Evolutionary conservation across 164 flowering plant species (phyloP).

Genomic region (Cinnamomum chago): DNA sequence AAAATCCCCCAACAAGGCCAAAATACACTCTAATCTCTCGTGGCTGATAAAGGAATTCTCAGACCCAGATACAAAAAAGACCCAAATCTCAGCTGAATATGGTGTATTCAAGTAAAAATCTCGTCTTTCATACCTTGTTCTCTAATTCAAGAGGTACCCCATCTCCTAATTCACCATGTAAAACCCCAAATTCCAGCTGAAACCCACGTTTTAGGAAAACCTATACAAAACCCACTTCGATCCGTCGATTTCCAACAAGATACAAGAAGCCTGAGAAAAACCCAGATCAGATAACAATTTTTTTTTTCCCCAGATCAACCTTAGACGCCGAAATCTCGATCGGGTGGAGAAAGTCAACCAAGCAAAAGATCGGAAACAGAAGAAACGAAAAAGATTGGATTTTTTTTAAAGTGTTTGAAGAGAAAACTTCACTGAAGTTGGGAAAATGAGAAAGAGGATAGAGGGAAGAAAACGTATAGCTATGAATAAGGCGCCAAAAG

Average conservation of each 20-base stretch:
- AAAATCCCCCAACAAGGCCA: too few species aligned
- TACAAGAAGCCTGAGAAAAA: not conserved
- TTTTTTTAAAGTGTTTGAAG: not conserved
- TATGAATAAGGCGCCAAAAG: not conserved
- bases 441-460: not conserved
- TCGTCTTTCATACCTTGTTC: too few species aligned
- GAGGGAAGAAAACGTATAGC: not conserved
- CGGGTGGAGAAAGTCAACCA: not conserved
- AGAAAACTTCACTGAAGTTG: not conserved
- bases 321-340: not conserved
- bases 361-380: not conserved
- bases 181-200: not conserved
- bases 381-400: not conserved
- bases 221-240: too few species aligned
- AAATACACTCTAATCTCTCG: too few species aligned
- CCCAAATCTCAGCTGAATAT: too few species aligned
- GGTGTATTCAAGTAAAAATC: too few species aligned
- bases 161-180: not conserved
- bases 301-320: not conserved
- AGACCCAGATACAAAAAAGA: too few species aligned
- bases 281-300: not conserved
- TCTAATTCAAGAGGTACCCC: not conserved
- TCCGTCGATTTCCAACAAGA: too few species aligned
- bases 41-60: too few species aligned
- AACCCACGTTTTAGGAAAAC: not conserved